Evolutionary conservation across 78 protist genomes (phyloP).

Genomic region (Dictyostelium firmibasis): DNA sequence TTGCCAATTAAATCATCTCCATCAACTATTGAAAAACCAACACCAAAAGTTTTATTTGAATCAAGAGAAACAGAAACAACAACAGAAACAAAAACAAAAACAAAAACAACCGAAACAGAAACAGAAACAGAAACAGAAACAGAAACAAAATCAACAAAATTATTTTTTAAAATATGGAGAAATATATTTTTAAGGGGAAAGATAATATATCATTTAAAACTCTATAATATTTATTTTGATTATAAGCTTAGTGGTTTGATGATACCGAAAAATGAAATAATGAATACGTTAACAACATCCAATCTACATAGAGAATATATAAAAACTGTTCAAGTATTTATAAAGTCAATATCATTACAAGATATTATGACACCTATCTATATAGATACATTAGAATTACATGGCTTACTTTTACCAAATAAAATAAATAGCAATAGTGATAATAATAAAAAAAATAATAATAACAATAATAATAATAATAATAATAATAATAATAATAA

Average conservation of each 20-base stretch:
- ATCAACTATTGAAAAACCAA: too few relatives aligned
- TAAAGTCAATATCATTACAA: background rate
- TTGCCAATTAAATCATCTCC: too few relatives aligned
- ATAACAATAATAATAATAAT: background rate
- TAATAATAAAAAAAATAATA: background rate
- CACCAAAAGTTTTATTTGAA: too few relatives aligned
- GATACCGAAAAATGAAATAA: background rate
- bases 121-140: background rate
- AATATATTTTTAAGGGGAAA: background rate
- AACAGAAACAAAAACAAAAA: too few relatives aligned
- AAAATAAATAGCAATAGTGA: too few relatives aligned
- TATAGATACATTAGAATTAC: background rate
- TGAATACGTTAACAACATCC: background rate
- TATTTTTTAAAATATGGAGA: background rate
- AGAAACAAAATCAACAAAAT: background rate
- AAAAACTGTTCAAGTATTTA: background rate
- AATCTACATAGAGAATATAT: background rate
- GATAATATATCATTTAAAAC: background rate
- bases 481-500: background rate
- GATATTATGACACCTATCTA: background rate
- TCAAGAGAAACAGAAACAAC: too few relatives aligned
- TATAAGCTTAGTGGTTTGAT: background rate
- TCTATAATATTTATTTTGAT: too few relatives aligned
- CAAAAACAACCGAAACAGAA: background rate
- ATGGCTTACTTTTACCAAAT: background rate